Evolutionary conservation across 2,329 filamentous ascomycete genomes (phyloP), one percentile per base, ranked within the genome.

Genomic region (Claviceps purpurea): DNA sequence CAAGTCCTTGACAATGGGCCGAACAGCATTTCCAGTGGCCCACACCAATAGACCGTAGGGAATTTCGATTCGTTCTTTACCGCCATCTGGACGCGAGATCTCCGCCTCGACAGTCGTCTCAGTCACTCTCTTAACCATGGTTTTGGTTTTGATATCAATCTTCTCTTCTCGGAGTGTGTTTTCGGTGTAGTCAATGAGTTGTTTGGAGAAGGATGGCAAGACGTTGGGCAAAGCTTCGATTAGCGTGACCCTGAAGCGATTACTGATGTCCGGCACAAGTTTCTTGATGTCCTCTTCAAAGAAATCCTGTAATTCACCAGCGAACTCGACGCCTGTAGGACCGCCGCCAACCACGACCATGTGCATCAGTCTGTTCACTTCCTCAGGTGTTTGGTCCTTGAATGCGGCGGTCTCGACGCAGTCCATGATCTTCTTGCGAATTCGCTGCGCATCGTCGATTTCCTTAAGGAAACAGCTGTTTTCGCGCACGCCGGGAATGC

Each of bases 351-450:
- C 87, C 46, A 90, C 91, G 52, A 98, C 93, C 90, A 97, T 97
- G 78, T 97, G 91, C 68, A 98, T 79, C 62, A 98, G 82, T 60
- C 93, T 89, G 74, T 94, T 85, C 65, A 95, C 76, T 73, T 98
- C 94, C 59, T 93, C 88, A 16, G 79, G 74, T 40, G 80, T 77
- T 74, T 98, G 93, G 65, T 89, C 91, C 80, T 97, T 97, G 84
- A 98, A 96, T 56, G 89, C 91, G 50, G 93, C 93, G 39, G 91
- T 96, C 75, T 98, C 93, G 61, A 95, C 90, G 69, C 93, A 98
- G 74, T 98, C 93, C 93, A 98, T 98, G 71, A 98, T 96, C 72
- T 89, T 89, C 78, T 91, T 96, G 65, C 93, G 89, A 67, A 98
- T 98, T 65, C 82, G 81, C 73, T 98, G 93, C 53, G 93, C 93